Percentiles rank a stretch among this genome's conserved stretches.
phyloP scores from a whole-genome alignment of 768 basidiomycete genomes.

The Porpolomopsis calyptriformis region DNA sequence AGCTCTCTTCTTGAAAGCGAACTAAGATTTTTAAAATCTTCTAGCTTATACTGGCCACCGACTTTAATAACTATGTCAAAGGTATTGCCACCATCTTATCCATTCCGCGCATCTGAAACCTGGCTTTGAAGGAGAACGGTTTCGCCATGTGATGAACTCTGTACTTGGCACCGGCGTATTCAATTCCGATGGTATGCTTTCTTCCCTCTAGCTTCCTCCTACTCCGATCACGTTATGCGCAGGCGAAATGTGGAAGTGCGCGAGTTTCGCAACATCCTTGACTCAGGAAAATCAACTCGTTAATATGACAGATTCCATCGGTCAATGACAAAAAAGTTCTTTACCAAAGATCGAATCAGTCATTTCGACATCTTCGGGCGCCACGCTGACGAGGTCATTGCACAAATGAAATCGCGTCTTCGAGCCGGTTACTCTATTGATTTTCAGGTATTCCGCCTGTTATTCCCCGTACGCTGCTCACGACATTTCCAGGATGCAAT shows the following conservation, averaged over 20 bases:
- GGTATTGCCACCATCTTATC: conserved; percentile 16
- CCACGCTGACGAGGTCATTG: conserved; percentile 38
- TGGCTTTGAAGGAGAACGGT: conserved; percentile 18
- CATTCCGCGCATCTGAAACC: background rate
- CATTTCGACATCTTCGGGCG: conserved; percentile 55
- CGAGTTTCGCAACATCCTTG: background rate
- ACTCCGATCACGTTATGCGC: background rate
- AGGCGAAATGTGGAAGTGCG: conserved; percentile 6
- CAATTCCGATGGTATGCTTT: conserved; percentile 40
- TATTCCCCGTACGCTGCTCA: background rate
- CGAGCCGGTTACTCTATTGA: conserved; percentile 41
- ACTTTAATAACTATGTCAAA: conserved; percentile 40
- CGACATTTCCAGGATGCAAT: conserved; percentile 28
- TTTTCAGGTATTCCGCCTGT: conserved; percentile 36
- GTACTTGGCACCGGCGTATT: conserved; percentile 50
- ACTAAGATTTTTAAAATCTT: background rate
- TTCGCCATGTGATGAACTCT: conserved; percentile 19
- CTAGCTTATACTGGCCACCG: conserved; percentile 28
- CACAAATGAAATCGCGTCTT: conserved; percentile 33
- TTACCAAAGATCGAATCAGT: conserved; percentile 47
- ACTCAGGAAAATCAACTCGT: background rate
- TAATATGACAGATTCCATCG: conserved; percentile 20
- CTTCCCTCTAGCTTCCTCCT: background rate
- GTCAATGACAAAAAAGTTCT: conserved; percentile 61
- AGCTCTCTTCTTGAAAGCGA: background rate